Evolutionary conservation across 1,284 basidiomycete species (phyloP).

Genomic region (Wallemia ichthyophaga): DNA sequence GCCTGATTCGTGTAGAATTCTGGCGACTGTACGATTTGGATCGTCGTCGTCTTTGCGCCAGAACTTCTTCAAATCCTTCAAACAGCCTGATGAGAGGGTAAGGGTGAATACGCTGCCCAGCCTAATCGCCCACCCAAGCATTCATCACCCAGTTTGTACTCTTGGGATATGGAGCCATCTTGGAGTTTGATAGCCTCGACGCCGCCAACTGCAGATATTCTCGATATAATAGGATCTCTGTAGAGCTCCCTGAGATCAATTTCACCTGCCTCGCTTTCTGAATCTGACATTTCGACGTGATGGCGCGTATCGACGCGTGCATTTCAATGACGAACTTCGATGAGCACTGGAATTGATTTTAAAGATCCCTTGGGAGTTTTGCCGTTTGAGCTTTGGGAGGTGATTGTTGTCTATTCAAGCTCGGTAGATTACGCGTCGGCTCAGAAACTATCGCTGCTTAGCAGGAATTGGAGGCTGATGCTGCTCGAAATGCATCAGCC

Average conservation of each 20-base stretch:
- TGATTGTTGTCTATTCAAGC: neutral
- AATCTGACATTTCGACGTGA: neutral
- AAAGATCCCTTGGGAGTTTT: neutral
- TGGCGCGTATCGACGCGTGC: neutral
- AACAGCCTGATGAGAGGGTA: conserved; percentile 23
- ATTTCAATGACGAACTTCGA: neutral
- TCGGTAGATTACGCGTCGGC: neutral
- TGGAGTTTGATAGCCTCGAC: neutral
- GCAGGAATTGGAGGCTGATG: neutral
- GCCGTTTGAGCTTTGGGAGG: neutral
- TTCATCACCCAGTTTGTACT: conserved; percentile 11
- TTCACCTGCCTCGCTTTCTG: neutral
- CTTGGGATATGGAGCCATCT: conserved; percentile 1
- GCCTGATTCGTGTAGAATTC: conserved; percentile 56
- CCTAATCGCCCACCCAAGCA: conserved; percentile 5
- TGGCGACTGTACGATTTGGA: conserved; percentile 71
- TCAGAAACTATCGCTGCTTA: neutral
- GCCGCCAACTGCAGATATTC: neutral
- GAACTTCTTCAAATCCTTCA: conserved; percentile 73
- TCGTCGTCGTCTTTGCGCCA: conserved; percentile 86
- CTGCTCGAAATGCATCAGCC: neutral
- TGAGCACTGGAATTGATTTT: neutral
- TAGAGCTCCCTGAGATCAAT: neutral
- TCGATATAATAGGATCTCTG: neutral
- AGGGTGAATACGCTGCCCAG: neutral